Percentiles rank a stretch among this genome's conserved stretches.
These are phyloP conservation scores for Melanogaster broomeanus DNA, from an alignment of 768 basidiomycete species.

Conservation along the genomic window DNA sequence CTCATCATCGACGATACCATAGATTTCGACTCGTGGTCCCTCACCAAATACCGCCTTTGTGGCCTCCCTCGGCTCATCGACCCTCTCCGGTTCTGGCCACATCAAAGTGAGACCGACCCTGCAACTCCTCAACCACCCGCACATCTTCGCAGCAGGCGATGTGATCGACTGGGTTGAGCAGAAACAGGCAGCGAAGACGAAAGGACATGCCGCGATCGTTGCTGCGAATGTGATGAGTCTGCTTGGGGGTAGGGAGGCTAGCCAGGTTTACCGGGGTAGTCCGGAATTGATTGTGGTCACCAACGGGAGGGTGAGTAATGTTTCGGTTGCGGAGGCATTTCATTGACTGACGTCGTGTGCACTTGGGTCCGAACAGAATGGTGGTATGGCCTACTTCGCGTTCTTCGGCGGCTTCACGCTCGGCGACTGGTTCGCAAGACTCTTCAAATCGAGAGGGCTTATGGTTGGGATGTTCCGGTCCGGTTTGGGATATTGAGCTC, in stretches of 20 bases:
- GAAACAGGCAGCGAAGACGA: conserved; percentile 54
- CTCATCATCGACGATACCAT: background rate
- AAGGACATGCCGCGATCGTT: conserved; percentile 45
- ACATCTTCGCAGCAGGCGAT: conserved; percentile 69
- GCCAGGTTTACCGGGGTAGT: conserved; percentile 50
- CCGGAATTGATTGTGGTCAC: conserved; percentile 56
- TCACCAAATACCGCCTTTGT: conserved; percentile 59
- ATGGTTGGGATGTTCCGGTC: conserved; percentile 29
- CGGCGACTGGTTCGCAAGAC: conserved; percentile 43
- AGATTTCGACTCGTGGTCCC: conserved; percentile 33
- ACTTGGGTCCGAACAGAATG: conserved; percentile 31
- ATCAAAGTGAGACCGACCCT: conserved; percentile 60
- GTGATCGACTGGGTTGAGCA: conserved; percentile 64
- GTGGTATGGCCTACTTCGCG: conserved; percentile 40
- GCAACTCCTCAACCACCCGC: conserved; percentile 50
- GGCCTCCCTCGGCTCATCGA: conserved; percentile 40
- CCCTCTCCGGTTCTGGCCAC: conserved; percentile 38
- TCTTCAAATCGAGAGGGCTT: conserved; percentile 41
- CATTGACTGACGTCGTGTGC: too few species aligned
- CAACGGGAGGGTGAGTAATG: conserved; percentile 49
- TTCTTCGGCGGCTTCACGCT: conserved; percentile 46
- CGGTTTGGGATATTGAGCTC: conserved; percentile 25
- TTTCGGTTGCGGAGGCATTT: background rate
- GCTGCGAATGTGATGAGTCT: conserved; percentile 50
- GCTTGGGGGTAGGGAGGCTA: conserved; percentile 36